phyloP scores from a whole-genome alignment of 1,284 basidiomycete species.

The Phlebopus sp. region DNA sequence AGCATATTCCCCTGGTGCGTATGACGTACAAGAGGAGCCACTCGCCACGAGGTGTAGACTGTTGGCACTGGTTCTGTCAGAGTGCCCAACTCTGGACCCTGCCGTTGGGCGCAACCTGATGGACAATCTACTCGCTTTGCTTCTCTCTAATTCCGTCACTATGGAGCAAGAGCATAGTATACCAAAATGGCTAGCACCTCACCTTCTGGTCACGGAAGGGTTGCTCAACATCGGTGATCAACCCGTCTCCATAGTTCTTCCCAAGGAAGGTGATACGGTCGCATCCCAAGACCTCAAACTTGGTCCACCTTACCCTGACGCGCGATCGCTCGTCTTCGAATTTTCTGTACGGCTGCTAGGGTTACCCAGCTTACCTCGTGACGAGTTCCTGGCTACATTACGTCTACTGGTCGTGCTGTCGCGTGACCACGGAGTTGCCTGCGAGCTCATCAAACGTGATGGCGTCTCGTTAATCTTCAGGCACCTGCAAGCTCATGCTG shows the following conservation, averaged over 20 bases:
- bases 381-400: conserved; percentile 78
- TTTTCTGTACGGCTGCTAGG: conserved; percentile 68
- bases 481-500: conserved; percentile 57
- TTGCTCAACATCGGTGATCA: conserved; percentile 76
- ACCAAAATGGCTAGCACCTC: conserved; percentile 84
- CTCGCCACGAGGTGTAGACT: conserved; percentile 82
- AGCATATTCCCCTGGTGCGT: conserved; percentile 60
- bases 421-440: conserved; percentile 59
- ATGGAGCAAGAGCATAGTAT: conserved; percentile 48
- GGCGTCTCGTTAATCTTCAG: conserved; percentile 68
- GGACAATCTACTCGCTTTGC: conserved; percentile 61
- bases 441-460: conserved; percentile 60
- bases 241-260: conserved; percentile 57
- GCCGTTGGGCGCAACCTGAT: conserved; percentile 55
- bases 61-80: conserved; percentile 79
- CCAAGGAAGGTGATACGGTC: conserved; percentile 68
- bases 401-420: conserved; percentile 83
- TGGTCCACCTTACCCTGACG: conserved; percentile 61
- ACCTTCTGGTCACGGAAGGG: conserved; percentile 80
- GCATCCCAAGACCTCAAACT: conserved; percentile 46
- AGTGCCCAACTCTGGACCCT: conserved; percentile 58
- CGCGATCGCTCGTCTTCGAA: conserved; percentile 69
- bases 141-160: conserved; percentile 55
- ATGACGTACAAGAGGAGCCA: conserved; percentile 68
- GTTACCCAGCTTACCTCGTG: conserved; percentile 61